Conservation (phyloP, 495 filamentous ascomycete genomes). For the Bacidia rubella region DNA sequence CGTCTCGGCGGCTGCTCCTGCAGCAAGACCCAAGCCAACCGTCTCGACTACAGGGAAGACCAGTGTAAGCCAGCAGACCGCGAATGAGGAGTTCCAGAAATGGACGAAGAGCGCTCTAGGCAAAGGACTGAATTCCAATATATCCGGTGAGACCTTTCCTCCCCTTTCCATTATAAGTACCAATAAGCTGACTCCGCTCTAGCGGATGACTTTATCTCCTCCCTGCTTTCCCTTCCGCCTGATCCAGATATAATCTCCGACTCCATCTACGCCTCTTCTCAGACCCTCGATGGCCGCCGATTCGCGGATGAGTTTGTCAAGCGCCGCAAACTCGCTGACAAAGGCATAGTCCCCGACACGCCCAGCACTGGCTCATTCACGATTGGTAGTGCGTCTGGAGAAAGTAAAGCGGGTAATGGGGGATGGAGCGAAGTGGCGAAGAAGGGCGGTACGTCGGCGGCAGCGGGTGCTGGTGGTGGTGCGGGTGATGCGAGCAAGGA, state of each 20-base stretch:
- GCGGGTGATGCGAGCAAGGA: slow-evolving; percentile 43
- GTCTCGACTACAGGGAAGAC: slow-evolving; percentile 22
- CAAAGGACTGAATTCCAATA: slow-evolving; percentile 43
- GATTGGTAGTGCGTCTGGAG: slow-evolving; percentile 24
- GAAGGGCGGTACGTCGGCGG: slow-evolving; percentile 50
- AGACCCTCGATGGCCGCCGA: slow-evolving; percentile 77
- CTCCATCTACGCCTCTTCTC: slow-evolving; percentile 69
- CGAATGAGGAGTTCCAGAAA: slow-evolving; percentile 80
- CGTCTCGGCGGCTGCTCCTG: slow-evolving; percentile 28
- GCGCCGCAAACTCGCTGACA: slow-evolving; percentile 81
- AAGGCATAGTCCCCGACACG: slow-evolving; percentile 56
- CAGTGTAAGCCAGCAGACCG: slow-evolving; percentile 37
- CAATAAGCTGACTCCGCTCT: slow-evolving; percentile 19
- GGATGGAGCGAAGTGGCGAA: slow-evolving; percentile 98
- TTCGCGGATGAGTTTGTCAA: slow-evolving; percentile 91
- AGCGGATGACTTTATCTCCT: slow-evolving; percentile 73
- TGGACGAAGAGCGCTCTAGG: slow-evolving; percentile 70
- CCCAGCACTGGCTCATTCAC: slow-evolving; percentile 29
- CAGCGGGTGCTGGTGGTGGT: slow-evolving; percentile 37
- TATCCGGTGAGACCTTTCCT: slow-evolving; percentile 36
- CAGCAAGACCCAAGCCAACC: slow-evolving; percentile 31
- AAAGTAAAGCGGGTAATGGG: slow-evolving; percentile 43
- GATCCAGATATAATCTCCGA: slow-evolving; percentile 76
- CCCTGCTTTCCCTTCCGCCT: slow-evolving; percentile 57
- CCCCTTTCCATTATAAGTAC: background rate